Base-by-base conservation (phyloP, 345 rosid genomes). In the Abelmoschus esculentus region DNA sequence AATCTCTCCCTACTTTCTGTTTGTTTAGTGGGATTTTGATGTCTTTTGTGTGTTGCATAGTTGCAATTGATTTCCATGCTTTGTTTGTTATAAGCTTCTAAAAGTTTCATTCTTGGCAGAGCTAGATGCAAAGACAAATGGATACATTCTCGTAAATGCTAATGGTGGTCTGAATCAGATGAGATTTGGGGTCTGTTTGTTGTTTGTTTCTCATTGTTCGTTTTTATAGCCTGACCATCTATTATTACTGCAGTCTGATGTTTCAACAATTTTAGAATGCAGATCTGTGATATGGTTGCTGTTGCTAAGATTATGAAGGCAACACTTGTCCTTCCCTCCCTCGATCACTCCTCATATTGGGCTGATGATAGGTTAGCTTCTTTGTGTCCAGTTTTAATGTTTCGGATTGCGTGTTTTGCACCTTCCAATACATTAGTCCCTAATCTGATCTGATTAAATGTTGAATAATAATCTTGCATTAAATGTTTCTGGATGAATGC, bases 81-180 rank as follows among this genome's bases (percentile, higher is more conserved):
- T 72, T 13, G 4, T 52, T 18, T 66, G 42, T 12, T 65, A 67
- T 44, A 17, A 53, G 52, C 59, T 65, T 50, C 65, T 67, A 53
- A 63, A 61, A 36, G 4, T 67, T 65, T n/a, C 31, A 75, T 74
- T 58, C 42, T 76, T 86, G 76, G 80, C 93, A 93, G 97, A 78
- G 86, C 76, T 86, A 72, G 89, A 78, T 69, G 75, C 81, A 70
- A 88, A 79, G 74, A 91, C 93, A 11, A 87, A 89, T 82, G 97
- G 96, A 15, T 93, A 87, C 81, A 80, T 93, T 67, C 89, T 89
- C 67, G 80, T 91, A 69, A 91, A 89, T 83, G 96, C 96, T 52
- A 93, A 93, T 77, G 98, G 98, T 62, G 98, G 98, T 85, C 83
- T 93, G 72, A 93, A 93, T 79, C 98, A 93, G 88, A 91, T 93